Base-by-base conservation (phyloP, 1,284 basidiomycete genomes). In the Ceratobasidium sp. region DNA sequence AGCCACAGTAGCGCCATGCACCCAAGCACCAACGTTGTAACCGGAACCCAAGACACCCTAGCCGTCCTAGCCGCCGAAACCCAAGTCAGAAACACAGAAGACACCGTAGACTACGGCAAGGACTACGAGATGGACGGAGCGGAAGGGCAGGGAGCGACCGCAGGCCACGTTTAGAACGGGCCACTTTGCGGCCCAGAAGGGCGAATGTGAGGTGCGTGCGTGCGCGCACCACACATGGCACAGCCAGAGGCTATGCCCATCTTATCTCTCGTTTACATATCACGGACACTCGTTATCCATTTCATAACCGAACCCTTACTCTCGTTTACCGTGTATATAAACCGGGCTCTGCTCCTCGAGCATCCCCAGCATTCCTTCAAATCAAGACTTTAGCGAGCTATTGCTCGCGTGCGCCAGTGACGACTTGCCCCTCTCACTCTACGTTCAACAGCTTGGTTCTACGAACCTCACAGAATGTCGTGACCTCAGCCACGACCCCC, bases 401-500 rank as follows among this genome's bases (percentile, higher is more conserved):
- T 26, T 49, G 9, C 55, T n/a, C 23, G n/a, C 55, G 9, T 23
- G 20, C 55, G n/a, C 23, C 9, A 56, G 55, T n/a, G 10, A n/a
- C n/a, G 12, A 26, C 55, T 56, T 56, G n/a, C 6, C n/a, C 55
- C 12, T 23, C n/a, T 23, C 26, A 6, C 23, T 23, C 23, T 23
- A 23, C 7, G 6, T 26, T 26, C 23, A n/a, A 56, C 23, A 26
- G 55, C 55, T 56, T n/a, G 55, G 55, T 26, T 23, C 23, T 26
- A 56, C 55, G 4, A 23, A 56, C 55, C 55, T 56, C 55, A 56
- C n/a, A n/a, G n/a, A n/a, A n/a, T n/a, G n/a, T n/a, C n/a, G n/a
- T n/a, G n/a, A n/a, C n/a, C n/a, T n/a, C n/a, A n/a, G n/a, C n/a
- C n/a, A n/a, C n/a, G n/a, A n/a, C n/a, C n/a, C n/a, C n/a, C n/a